phyloP scores from a whole-genome alignment of 768 basidiomycete species.

The Tylopilus rubrobrunneus region DNA sequence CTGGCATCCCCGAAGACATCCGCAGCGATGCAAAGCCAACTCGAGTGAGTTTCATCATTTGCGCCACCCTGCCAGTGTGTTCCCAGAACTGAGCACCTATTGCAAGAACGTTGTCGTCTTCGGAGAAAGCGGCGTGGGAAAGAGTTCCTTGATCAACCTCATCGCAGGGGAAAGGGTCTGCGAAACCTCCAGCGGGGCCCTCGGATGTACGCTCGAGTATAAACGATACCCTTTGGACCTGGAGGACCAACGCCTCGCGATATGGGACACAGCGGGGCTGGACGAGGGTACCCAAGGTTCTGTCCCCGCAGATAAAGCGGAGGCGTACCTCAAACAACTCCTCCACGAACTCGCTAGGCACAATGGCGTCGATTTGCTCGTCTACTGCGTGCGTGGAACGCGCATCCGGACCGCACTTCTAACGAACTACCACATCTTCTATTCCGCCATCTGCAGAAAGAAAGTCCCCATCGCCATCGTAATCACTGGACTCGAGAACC shows the following conservation, averaged over 20 bases:
- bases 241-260: slow-evolving; percentile 11
- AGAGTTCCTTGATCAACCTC: slow-evolving; percentile 46
- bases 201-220: slow-evolving; percentile 35
- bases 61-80: not conserved
- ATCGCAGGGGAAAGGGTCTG: slow-evolving; percentile 27
- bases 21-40: not conserved
- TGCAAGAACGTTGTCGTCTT: slow-evolving; percentile 38
- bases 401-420: slow-evolving; percentile 32
- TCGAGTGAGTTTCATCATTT: slow-evolving; percentile 10
- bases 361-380: slow-evolving; percentile 37
- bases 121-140: slow-evolving; percentile 40
- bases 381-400: slow-evolving; percentile 40
- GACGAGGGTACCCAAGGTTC: slow-evolving; percentile 27
- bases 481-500: slow-evolving; percentile 41
- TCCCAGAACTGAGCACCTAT: not conserved
- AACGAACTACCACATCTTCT: slow-evolving; percentile 39
- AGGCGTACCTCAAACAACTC: slow-evolving; percentile 31
- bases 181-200: slow-evolving; percentile 28
- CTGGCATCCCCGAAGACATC: not conserved
- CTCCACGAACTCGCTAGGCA: slow-evolving; percentile 33
- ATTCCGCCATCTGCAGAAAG: slow-evolving; percentile 37
- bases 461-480: slow-evolving; percentile 39
- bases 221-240: slow-evolving; percentile 22
- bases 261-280: slow-evolving; percentile 36
- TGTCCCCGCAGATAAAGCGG: slow-evolving; percentile 29